A percentile compares a stretch with the other conserved stretches of the same genome.
These are phyloP conservation scores for Gracilaria vermiculophylla DNA, from an alignment of 23 red algal species.

Conservation along the genomic window DNA sequence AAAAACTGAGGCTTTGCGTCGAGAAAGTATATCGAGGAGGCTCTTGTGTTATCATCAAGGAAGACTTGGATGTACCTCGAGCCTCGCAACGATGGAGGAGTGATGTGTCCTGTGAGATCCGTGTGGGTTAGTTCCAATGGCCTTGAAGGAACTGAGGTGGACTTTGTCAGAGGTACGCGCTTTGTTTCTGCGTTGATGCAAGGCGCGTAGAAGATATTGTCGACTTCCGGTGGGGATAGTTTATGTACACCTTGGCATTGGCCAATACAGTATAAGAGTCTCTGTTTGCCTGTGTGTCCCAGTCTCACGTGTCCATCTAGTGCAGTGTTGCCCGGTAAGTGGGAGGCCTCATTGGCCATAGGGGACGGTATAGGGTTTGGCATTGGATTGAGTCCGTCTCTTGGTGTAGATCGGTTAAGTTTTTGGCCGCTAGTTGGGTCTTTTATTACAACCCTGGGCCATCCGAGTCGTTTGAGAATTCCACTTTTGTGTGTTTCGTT, in stretches of 20 bases:
- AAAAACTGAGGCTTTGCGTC: background rate
- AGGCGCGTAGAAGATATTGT: background rate
- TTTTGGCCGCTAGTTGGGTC: too few relatives aligned
- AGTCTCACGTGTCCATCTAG: background rate
- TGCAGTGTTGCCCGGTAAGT: background rate
- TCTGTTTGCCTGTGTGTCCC: background rate
- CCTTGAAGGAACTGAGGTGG: background rate
- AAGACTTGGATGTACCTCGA: slow-evolving; percentile 9
- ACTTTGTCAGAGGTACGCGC: background rate
- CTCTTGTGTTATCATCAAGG: slow-evolving; percentile 9
- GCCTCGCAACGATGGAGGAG: background rate
- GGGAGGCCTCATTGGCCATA: too few relatives aligned
- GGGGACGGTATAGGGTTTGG: too few relatives aligned
- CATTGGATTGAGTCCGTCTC: too few relatives aligned
- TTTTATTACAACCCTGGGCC: too few relatives aligned
- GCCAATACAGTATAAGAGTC: background rate
- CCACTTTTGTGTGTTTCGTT: too few relatives aligned
- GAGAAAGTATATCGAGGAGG: slow-evolving; percentile 14
- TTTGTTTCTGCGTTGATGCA: background rate
- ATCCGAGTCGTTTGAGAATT: too few relatives aligned
- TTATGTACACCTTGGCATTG: background rate
- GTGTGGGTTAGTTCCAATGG: background rate
- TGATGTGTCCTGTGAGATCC: slow-evolving; percentile 1
- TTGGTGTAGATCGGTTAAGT: too few relatives aligned
- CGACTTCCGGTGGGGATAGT: background rate